These are phyloP conservation scores for Hymenotorrendiella dingleyae DNA, from an alignment of 2,329 filamentous ascomycete species.

Conservation along the genomic window DNA sequence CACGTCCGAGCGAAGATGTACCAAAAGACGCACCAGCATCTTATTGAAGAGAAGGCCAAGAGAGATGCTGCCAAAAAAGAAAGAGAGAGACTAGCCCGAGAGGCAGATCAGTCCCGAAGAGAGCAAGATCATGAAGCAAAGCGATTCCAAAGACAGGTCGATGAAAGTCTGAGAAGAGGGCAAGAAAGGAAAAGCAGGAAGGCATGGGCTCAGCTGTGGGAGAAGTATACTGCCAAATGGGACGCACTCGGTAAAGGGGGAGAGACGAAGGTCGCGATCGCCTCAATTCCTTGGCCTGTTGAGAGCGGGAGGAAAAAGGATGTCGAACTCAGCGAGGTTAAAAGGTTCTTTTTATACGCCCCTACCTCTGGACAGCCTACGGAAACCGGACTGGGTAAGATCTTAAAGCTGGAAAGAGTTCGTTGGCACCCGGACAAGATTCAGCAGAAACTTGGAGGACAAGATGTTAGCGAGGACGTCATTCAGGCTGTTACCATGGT, in stretches of 20 bases:
- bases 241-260: slow-evolving; percentile 34
- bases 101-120: slow-evolving; percentile 35
- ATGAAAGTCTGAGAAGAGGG: slow-evolving; percentile 61
- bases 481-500: slow-evolving; percentile 80
- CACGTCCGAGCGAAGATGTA: slow-evolving; percentile 89
- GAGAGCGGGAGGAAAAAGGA: slow-evolving; percentile 50
- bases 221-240: slow-evolving; percentile 61
- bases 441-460: slow-evolving; percentile 75
- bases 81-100: slow-evolving; percentile 36
- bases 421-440: slow-evolving; percentile 98
- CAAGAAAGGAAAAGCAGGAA: slow-evolving; percentile 49
- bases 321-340: slow-evolving; percentile 49
- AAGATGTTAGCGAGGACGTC: slow-evolving; percentile 61
- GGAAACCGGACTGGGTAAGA: slow-evolving; percentile 36
- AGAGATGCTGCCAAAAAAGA: slow-evolving; percentile 49
- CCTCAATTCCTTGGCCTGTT: slow-evolving; percentile 58
- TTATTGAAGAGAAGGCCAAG: slow-evolving; percentile 68
- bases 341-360: slow-evolving; percentile 55
- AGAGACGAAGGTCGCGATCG: slow-evolving; percentile 38
- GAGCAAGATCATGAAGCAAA: slow-evolving; percentile 34
- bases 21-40: slow-evolving; percentile 84
- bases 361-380: slow-evolving; percentile 31
- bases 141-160: slow-evolving; percentile 57
- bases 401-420: slow-evolving; percentile 78
- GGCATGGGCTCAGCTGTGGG: slow-evolving; percentile 56